Base-by-base conservation (phyloP, 306 rosid species). In the Senna siamea region DNA sequence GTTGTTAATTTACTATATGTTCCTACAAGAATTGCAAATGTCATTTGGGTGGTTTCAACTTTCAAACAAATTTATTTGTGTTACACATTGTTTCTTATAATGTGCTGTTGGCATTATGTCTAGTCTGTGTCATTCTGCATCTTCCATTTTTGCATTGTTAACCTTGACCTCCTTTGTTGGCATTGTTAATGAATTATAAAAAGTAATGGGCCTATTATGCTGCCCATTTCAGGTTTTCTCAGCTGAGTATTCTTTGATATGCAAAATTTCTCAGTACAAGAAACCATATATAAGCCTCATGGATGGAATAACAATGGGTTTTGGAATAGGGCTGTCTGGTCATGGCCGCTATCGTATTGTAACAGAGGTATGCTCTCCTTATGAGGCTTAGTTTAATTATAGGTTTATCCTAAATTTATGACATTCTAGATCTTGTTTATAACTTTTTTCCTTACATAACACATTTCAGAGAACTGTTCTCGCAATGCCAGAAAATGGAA, bases 401-500 rank as follows among this genome's bases (percentile, higher is more conserved):
- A 56, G 23, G 60, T 54, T 46, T 66, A 20, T 50, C 19, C 5
- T 60, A 22, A 58, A 53, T 64, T 68, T 69, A 12, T 37, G 4
- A 34, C 35, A 0, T 76, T 70, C 43, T 78, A 64, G 56, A 68
- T 69, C 43, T 51, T 75, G 59, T 54, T 78, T 48, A 44, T 69
- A 77, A 73, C 69, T 6, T 68, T 32, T 53, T 52, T 54, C 61
- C 28, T 52, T 19, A 50, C 26, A 64, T 7, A 30, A 73, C 34
- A 38, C 18, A 10, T 76, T 78, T 59, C 88, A 94, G 99, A 92
- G 88, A 82, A 95, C 99, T 52, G 78, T 88, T 80, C 96, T 92
- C 75, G 99, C 99, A 11, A 95, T 95, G 99, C 99, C 99, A 37
- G 99, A 95, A 90, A 95, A 95, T 76, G 98, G 96, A 83, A 92